These are phyloP conservation scores for Pseudozyma thailandica DNA, from an alignment of 1,284 basidiomycete species.

Conservation along the genomic window DNA sequence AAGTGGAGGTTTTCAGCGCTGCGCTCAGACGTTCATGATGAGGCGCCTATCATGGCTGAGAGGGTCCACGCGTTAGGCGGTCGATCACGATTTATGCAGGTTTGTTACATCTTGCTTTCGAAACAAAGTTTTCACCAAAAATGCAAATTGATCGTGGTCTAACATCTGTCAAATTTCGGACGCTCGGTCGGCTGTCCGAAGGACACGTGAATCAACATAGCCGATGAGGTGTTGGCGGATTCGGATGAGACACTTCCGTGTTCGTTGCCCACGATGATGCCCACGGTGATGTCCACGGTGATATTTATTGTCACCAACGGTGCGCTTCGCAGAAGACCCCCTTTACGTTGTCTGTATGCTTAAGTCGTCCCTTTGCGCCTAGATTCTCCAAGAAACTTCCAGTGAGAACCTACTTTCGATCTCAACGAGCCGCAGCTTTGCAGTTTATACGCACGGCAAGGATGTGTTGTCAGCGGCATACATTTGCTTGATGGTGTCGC, in stretches of 20 bases:
- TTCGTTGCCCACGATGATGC: too few species aligned
- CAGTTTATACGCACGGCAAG: too few species aligned
- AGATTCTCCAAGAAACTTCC: too few species aligned
- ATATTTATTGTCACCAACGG: background rate
- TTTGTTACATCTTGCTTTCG: constrained; percentile 3
- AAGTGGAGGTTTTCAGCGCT: constrained; percentile 36
- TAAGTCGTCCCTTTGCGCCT: background rate
- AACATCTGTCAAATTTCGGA: background rate
- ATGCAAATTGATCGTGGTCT: too few species aligned
- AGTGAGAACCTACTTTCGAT: too few species aligned
- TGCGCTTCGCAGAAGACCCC: background rate
- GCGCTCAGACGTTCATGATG: background rate
- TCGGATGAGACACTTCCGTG: constrained; percentile 33
- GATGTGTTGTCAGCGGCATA: too few species aligned
- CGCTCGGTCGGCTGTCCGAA: background rate
- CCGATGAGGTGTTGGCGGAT: background rate
- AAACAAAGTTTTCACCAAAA: background rate
- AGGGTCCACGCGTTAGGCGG: constrained; percentile 30
- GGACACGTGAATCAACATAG: too few species aligned
- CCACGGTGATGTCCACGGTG: background rate
- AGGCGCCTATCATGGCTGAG: background rate
- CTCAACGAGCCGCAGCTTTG: too few species aligned
- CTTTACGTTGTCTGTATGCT: background rate
- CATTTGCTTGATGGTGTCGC: too few species aligned
- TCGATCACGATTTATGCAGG: constrained; percentile 25